Evolutionary conservation across 768 basidiomycete genomes (phyloP).

Genomic region (Mrakia gelida): DNA sequence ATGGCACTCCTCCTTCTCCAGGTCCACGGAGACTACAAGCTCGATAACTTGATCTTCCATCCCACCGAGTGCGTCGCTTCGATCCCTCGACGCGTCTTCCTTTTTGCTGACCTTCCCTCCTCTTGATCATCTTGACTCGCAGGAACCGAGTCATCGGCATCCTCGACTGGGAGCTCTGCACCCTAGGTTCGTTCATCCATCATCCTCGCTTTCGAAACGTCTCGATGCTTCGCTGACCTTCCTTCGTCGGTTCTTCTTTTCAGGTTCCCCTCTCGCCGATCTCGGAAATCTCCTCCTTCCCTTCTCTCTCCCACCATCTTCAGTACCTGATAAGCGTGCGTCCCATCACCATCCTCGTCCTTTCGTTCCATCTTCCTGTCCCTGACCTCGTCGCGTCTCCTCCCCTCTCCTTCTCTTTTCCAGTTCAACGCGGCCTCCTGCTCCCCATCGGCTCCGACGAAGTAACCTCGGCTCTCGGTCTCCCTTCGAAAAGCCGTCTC

Average conservation of each 20-base stretch:
- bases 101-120: not conserved
- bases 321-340: slow-evolving; percentile 34
- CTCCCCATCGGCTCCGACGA: slow-evolving; percentile 8
- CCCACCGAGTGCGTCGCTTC: slow-evolving; percentile 55
- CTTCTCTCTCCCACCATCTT: slow-evolving; percentile 52
- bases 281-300: slow-evolving; percentile 84
- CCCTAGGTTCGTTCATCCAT: slow-evolving; percentile 70
- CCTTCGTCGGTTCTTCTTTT: not conserved
- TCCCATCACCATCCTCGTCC: not conserved
- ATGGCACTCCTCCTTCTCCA: not conserved
- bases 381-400: slow-evolving; percentile 23
- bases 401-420: not conserved
- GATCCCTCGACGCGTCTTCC: not conserved
- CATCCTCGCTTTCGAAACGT: not conserved
- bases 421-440: slow-evolving; percentile 5
- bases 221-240: slow-evolving; percentile 37
- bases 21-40: slow-evolving; percentile 87
- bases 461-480: no score
- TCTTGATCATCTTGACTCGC: not conserved
- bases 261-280: slow-evolving; percentile 62
- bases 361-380: not conserved
- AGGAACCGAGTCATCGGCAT: slow-evolving; percentile 84
- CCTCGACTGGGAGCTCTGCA: slow-evolving; percentile 95
- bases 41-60: slow-evolving; percentile 93
- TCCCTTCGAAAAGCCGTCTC: not conserved